Conservation (phyloP, 306 rosid genomes). For the Begonia loranthoides region DNA sequence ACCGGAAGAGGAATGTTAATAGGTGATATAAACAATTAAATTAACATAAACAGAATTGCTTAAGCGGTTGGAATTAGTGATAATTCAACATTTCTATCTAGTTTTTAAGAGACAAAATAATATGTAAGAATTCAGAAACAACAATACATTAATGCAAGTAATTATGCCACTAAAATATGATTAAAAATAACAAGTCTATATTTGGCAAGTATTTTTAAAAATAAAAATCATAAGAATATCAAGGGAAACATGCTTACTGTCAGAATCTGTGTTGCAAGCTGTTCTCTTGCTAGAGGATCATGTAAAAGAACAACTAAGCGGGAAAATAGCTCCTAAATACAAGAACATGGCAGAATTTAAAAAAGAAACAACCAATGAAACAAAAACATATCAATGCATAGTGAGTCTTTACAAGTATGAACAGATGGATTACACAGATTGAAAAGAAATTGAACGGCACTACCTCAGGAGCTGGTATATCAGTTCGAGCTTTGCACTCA, state of each 20-base stretch:
- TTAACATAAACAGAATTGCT: too few relatives aligned
- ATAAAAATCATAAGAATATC: neutral
- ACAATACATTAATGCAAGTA: too few relatives aligned
- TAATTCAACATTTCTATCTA: too few relatives aligned
- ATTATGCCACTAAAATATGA: too few relatives aligned
- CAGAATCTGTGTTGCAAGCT: slow-evolving; percentile 77
- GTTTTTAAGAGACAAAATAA: too few relatives aligned
- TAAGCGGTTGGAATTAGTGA: too few relatives aligned
- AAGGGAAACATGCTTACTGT: slow-evolving; percentile 37
- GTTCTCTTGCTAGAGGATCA: slow-evolving; percentile 86
- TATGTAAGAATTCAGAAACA: too few relatives aligned
- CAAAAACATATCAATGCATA: slow-evolving; percentile 12
- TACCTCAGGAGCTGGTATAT: slow-evolving; percentile 81
- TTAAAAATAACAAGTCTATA: too few relatives aligned
- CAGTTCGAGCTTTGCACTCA: slow-evolving; percentile 63
- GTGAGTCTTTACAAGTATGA: slow-evolving; percentile 5
- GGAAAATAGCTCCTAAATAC: slow-evolving; percentile 73
- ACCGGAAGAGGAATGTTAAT: too few relatives aligned
- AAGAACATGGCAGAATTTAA: neutral
- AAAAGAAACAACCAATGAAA: too few relatives aligned
- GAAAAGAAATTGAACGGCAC: slow-evolving; percentile 2
- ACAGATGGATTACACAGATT: slow-evolving; percentile 1
- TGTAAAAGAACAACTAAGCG: slow-evolving; percentile 93
- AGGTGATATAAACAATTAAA: too few relatives aligned
- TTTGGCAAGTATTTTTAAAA: too few relatives aligned